These are phyloP conservation scores for Venturia carpophila DNA, from an alignment of 2,329 filamentous ascomycete species.

Conservation along the genomic window DNA sequence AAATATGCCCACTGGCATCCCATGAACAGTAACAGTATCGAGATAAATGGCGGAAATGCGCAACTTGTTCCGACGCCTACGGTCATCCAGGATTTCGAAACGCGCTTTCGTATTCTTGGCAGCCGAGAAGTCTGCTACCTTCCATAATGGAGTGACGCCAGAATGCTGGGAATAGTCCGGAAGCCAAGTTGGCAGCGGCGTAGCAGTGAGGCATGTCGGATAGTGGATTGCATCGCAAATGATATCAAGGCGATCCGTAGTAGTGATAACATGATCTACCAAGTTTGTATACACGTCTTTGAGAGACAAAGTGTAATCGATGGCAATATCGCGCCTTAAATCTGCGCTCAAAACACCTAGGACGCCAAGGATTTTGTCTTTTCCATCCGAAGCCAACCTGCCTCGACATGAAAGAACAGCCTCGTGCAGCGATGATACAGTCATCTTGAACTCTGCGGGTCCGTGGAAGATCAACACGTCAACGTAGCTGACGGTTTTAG, in stretches of 20 bases:
- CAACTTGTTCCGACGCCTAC: conserved; percentile 24
- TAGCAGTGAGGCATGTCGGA: conserved; percentile 23
- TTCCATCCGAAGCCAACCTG: conserved; percentile 28
- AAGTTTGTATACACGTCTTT: conserved; percentile 32
- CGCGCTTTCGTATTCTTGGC: conserved; percentile 20
- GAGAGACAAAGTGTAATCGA: conserved; percentile 29
- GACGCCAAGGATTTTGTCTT: conserved; percentile 34
- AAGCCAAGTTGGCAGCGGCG: conserved; percentile 30
- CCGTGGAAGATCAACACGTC: conserved; percentile 22
- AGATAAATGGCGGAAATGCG: conserved; percentile 28
- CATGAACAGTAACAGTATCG: conserved; percentile 25
- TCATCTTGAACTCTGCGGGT: conserved; percentile 22
- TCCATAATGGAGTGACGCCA: conserved; percentile 21
- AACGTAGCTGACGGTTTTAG: conserved; percentile 18
- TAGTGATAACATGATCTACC: conserved; percentile 27
- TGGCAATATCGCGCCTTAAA: conserved; percentile 25
- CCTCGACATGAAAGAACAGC: conserved; percentile 21
- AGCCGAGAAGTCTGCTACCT: conserved; percentile 23
- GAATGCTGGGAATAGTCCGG: conserved; percentile 33
- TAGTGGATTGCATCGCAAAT: conserved; percentile 33
- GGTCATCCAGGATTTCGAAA: conserved; percentile 24
- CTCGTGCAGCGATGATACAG: conserved; percentile 15
- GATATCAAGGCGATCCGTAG: conserved; percentile 26
- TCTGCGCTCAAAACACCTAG: conserved; percentile 28
- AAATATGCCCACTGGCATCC: conserved; percentile 27